These are phyloP conservation scores for Thinopyrum elongatum DNA, from an alignment of 176 grass and related monocot genomes.

Conservation along the genomic window DNA sequence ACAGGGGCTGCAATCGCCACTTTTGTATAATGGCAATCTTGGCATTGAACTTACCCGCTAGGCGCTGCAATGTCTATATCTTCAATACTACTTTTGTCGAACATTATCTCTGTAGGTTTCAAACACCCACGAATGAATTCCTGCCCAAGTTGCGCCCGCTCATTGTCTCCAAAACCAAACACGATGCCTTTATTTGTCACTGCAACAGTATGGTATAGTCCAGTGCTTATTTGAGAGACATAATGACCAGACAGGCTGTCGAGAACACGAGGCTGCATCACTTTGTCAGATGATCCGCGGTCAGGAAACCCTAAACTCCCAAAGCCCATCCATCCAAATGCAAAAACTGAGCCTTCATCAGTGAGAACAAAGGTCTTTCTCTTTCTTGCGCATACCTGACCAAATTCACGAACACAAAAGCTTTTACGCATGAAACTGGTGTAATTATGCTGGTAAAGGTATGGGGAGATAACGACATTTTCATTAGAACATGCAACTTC, in stretches of 20 bases:
- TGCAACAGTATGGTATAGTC: conserved; percentile 92
- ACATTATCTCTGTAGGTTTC: conserved; percentile 92
- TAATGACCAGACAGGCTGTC: conserved; percentile 70
- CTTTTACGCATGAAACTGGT: not conserved
- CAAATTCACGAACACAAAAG: conserved; percentile 9
- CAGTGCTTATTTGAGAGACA: conserved; percentile 93
- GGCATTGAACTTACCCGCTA: conserved; percentile 45
- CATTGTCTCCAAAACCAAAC: conserved; percentile 97
- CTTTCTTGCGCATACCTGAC: conserved; percentile 94
- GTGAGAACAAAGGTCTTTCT: conserved; percentile 98
- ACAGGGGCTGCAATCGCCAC: conserved; percentile 52
- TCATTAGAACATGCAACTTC: not conserved
- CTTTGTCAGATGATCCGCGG: conserved; percentile 81
- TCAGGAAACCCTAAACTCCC: conserved; percentile 96
- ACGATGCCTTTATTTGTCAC: conserved; percentile 84
- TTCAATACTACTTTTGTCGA: conserved; percentile 62
- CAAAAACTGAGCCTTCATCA: conserved; percentile 74
- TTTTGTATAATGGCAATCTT: not conserved
- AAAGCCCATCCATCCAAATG: conserved; percentile 99
- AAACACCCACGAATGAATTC: conserved; percentile 77
- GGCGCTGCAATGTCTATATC: conserved; percentile 73
- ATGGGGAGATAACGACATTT: not conserved
- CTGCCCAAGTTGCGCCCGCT: conserved; percentile 91
- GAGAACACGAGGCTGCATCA: conserved; percentile 71
- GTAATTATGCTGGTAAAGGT: not conserved